Percentiles rank a stretch among this genome's conserved stretches.
Evolutionary conservation across 257 asterid species (phyloP).

Genomic region (Verbascum thapsus): DNA sequence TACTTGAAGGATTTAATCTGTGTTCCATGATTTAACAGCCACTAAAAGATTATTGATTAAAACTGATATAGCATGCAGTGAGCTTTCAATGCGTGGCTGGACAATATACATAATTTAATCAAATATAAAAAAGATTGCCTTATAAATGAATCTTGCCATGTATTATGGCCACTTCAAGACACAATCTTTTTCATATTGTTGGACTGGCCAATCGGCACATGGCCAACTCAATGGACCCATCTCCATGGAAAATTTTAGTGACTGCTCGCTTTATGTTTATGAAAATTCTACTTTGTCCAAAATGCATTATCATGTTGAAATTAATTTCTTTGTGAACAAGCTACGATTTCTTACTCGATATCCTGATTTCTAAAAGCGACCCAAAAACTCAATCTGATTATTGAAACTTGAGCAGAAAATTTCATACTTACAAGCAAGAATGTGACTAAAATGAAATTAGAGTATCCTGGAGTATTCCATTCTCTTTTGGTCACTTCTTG

Average conservation of each 20-base stretch:
- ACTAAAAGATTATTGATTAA: neutral
- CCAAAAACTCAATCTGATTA: conserved; percentile 6
- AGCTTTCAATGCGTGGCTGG: no score
- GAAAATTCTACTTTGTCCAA: neutral
- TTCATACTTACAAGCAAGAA: no score
- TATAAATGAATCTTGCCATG: neutral
- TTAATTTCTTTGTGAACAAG: neutral
- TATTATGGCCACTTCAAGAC: neutral
- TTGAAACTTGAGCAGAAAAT: neutral
- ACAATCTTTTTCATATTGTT: neutral
- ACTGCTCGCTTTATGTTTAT: neutral
- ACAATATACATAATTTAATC: neutral
- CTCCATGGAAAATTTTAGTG: conserved; percentile 10
- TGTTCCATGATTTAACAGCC: conserved; percentile 15
- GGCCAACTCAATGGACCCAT: no score
- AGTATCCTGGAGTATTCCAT: no score
- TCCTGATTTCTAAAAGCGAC: neutral
- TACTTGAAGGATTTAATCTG: no score
- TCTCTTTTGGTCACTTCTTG: no score
- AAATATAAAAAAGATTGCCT: conserved; percentile 13
- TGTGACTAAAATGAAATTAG: no score
- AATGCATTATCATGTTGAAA: neutral
- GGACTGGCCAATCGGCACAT: no score
- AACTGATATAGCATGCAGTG: conserved; percentile 8
- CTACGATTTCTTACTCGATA: neutral